These are phyloP conservation scores for Penicillium sclerotiorum DNA, from an alignment of 2,329 filamentous ascomycete species.

Conservation along the genomic window DNA sequence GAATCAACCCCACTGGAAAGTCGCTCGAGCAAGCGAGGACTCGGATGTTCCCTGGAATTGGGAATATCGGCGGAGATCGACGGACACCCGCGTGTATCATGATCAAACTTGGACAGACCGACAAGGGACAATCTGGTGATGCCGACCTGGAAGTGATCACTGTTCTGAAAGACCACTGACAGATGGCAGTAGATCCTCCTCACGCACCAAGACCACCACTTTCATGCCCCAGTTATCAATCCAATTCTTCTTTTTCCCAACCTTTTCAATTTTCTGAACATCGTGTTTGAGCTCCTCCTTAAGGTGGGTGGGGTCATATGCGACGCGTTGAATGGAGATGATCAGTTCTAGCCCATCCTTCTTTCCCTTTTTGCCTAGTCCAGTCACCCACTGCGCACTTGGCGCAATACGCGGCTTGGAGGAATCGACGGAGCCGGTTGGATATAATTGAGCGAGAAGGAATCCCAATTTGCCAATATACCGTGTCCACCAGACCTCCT, in stretches of 20 bases:
- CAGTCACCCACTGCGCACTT: conserved; percentile 30
- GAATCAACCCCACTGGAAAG: too few species aligned
- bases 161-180: background rate
- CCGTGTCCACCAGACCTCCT: conserved; percentile 40
- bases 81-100: too few species aligned
- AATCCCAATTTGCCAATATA: conserved; percentile 36
- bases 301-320: conserved; percentile 27
- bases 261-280: conserved; percentile 33
- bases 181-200: conserved; percentile 17
- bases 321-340: conserved; percentile 27
- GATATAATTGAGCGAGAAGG: conserved; percentile 35
- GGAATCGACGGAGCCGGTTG: conserved; percentile 30
- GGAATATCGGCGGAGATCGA: too few species aligned
- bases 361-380: conserved; percentile 36
- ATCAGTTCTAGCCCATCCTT: conserved; percentile 32
- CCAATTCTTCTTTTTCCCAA: conserved; percentile 42
- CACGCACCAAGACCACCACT: conserved; percentile 20
- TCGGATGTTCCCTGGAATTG: too few species aligned
- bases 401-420: conserved; percentile 30
- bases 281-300: conserved; percentile 28
- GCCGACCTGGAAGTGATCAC: too few species aligned
- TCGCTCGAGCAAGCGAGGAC: too few species aligned
- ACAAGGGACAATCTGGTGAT: background rate
- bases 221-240: conserved; percentile 36
- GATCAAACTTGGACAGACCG: too few species aligned